phyloP scores from a whole-genome alignment of 192 early-diverging fungal species.

The Podila verticillata region DNA sequence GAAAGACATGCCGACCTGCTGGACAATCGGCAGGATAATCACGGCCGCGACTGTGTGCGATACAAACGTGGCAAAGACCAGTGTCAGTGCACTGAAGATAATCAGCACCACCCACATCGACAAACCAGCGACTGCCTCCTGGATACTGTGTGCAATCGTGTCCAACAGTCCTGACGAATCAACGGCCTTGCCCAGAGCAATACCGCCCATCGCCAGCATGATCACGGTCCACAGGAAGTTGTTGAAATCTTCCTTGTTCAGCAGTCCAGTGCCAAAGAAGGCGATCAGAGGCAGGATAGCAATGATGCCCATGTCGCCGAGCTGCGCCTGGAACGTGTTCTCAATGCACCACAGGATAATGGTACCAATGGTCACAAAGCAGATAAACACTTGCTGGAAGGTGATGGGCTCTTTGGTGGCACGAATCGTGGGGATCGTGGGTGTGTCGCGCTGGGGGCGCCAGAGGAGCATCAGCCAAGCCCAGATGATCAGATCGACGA shows the following conservation, averaged over 20 bases:
- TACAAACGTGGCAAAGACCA: conserved; percentile 80
- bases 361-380: conserved; percentile 65
- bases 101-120: conserved; percentile 62
- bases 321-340: conserved; percentile 58
- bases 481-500: conserved; percentile 74
- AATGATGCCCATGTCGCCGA: conserved; percentile 81
- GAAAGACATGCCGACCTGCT: conserved; percentile 70
- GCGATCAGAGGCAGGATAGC: conserved; percentile 77
- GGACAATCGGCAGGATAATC: conserved; percentile 76
- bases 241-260: conserved; percentile 82
- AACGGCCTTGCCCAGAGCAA: conserved; percentile 78
- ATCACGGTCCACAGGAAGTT: conserved; percentile 68
- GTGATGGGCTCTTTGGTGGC: conserved; percentile 55
- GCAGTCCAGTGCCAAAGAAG: conserved; percentile 75
- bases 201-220: conserved; percentile 80
- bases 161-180: conserved; percentile 74
- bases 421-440: conserved; percentile 54
- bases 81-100: conserved; percentile 68
- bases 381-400: conserved; percentile 64
- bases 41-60: conserved; percentile 82
- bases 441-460: conserved; percentile 62
- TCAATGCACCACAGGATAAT: conserved; percentile 80
- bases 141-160: conserved; percentile 66
- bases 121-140: conserved; percentile 59
- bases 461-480: conserved; percentile 69